A percentile compares a stretch with the other conserved stretches of the same genome.
Conservation (phyloP, 768 basidiomycete species). For the Termitomyces sp. region DNA sequence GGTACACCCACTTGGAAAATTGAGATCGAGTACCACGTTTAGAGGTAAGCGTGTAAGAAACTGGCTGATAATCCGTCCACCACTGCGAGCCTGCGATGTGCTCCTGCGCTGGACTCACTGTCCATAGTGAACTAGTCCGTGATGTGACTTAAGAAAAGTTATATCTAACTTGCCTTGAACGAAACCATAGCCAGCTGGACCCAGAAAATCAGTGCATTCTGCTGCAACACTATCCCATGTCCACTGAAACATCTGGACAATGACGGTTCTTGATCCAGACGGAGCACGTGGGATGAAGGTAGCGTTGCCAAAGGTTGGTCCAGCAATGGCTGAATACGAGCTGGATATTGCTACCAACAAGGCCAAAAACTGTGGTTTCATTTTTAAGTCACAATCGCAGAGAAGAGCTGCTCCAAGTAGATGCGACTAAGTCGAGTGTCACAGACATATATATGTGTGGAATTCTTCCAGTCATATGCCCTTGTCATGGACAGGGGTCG, state of each 20-base stretch:
- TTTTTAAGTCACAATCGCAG: not conserved
- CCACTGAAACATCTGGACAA: constrained; percentile 73
- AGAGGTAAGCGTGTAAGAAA: constrained; percentile 59
- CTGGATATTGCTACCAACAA: constrained; percentile 2
- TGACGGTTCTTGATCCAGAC: constrained; percentile 39
- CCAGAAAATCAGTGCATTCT: constrained; percentile 63
- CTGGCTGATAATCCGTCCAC: constrained; percentile 76
- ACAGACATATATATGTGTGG: not conserved
- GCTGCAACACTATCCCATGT: constrained; percentile 52
- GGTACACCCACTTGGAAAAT: constrained; percentile 30
- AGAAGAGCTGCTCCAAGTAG: not conserved
- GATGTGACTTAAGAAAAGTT: no score
- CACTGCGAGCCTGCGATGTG: constrained; percentile 55
- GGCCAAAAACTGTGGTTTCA: constrained; percentile 1
- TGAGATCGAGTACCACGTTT: constrained; percentile 59
- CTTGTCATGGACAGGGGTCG: not conserved
- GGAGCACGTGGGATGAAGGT: constrained; percentile 17
- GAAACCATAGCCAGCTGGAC: constrained; percentile 66
- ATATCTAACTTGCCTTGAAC: constrained; percentile 49
- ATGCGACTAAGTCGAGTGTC: not conserved
- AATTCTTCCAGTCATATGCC: constrained; percentile 1
- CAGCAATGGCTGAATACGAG: constrained; percentile 6
- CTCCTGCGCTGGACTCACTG: constrained; percentile 51
- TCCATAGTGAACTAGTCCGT: not conserved
- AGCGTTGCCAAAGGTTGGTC: constrained; percentile 3